Evolutionary conservation across 306 rosid genomes (phyloP).

Genomic region (Datisca glomerata): DNA sequence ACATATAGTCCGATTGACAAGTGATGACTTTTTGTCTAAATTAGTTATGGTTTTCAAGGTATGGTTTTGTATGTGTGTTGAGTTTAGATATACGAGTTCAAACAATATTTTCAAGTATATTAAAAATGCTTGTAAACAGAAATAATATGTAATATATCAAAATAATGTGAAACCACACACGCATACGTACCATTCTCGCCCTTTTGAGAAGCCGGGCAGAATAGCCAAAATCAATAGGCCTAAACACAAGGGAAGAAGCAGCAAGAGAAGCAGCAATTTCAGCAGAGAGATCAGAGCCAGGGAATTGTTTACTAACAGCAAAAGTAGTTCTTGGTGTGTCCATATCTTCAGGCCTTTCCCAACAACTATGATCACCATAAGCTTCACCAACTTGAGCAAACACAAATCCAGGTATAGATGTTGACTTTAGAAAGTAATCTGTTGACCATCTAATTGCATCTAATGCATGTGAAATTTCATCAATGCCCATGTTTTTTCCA

Average conservation of each 20-base stretch:
- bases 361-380: constrained; percentile 37
- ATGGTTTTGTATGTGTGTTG: too few species aligned
- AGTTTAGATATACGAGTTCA: too few species aligned
- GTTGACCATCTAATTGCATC: not conserved
- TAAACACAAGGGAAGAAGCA: constrained; percentile 49
- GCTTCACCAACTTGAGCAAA: constrained; percentile 48
- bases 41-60: too few species aligned
- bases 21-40: too few species aligned
- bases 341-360: constrained; percentile 69
- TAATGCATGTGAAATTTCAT: not conserved
- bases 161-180: too few species aligned
- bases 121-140: too few species aligned
- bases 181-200: constrained; percentile 16
- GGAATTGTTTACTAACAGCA: constrained; percentile 17
- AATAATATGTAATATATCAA: too few species aligned
- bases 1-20: too few species aligned
- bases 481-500: not conserved
- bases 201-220: constrained; percentile 14
- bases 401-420: not conserved
- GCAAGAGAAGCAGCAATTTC: constrained; percentile 56
- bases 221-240: constrained; percentile 39
- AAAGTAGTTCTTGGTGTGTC: constrained; percentile 42
- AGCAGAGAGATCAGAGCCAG: too few species aligned
- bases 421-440: too few species aligned
- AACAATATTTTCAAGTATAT: too few species aligned